Evolutionary conservation across 2,329 filamentous ascomycete genomes (phyloP).

Genomic region (Hysterium pulicare): DNA sequence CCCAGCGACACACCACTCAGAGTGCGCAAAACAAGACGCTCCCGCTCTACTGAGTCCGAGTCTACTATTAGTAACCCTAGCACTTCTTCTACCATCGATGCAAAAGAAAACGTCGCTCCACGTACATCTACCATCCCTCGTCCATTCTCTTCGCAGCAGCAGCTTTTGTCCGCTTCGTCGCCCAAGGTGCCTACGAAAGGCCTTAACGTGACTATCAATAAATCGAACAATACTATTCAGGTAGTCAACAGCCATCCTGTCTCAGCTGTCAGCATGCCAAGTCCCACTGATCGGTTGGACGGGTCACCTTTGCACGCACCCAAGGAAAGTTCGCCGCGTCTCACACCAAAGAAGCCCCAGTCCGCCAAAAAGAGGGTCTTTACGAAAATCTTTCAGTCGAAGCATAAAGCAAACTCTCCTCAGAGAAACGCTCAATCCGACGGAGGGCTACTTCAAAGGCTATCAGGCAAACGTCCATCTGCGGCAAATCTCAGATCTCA

Average conservation of each 20-base stretch:
- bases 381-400: slow-evolving; percentile 7
- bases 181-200: neutral
- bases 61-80: neutral
- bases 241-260: neutral
- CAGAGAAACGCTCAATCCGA: slow-evolving; percentile 19
- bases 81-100: neutral
- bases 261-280: neutral
- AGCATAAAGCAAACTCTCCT: slow-evolving; percentile 14
- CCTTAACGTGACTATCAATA: neutral
- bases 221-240: neutral
- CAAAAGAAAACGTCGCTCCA: neutral
- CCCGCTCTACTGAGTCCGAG: neutral
- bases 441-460: slow-evolving; percentile 21
- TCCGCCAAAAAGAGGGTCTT: slow-evolving; percentile 17
- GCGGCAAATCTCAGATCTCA: slow-evolving; percentile 23
- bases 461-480: slow-evolving; percentile 22
- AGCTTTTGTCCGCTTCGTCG: neutral
- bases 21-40: neutral
- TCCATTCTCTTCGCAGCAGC: neutral
- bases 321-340: neutral
- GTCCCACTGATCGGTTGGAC: neutral
- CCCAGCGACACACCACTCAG: neutral
- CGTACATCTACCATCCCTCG: neutral
- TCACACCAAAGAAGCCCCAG: slow-evolving; percentile 4
- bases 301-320: neutral